Evolutionary conservation across 2,329 filamentous ascomycete genomes (phyloP), one percentile per base, ranked within the genome.

Genomic region (Calonectria hawksworthii): DNA sequence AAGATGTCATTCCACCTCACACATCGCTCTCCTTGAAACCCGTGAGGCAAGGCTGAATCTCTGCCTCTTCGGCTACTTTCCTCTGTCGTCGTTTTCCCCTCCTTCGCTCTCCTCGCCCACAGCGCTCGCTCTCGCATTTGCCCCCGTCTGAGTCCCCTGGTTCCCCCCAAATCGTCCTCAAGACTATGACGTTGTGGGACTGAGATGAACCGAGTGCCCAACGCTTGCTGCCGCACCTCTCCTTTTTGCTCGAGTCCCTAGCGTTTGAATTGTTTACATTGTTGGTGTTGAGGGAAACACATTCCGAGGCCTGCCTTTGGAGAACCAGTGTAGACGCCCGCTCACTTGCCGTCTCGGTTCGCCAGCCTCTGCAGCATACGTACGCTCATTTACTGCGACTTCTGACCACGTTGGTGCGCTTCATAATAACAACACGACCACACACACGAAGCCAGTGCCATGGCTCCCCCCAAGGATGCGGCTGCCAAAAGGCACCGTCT

Each of bases 401-500:
- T 68, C 52, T 64, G 30, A 75, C 65, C 59, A 67, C 66, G 30
- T 70, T 41, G 32, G 64, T 68, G 16, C 61, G 28, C 41, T 61
- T 64, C 50, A 41, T 66, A 30, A 21, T 28, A 73, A 26, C 56
- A 38, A 32, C 36, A 26, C 32, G 21, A 28, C 50, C 38, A 68
- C 68, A 61, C 68, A 61, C 10, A 69, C 44, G 6, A n/a, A 51
- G 14, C 59, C 41, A 74, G 70, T 38, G 73, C 65, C 52, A 85
- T 88, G 86, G 82, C 87, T 79, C 82, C 85, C 30, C 79, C 83
- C 61, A 83, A 84, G 68, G 78, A 78, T 28, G 76, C 84, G 77
- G 68, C 84, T 51, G 80, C 84, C 23, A 91, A 94, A 85, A 94
- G 90, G 87, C 92, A 94, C 83, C 92, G 92, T 76, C 89, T 99